Percentiles rank a stretch among this genome's conserved stretches.
These are phyloP conservation scores for Lachnellula occidentalis DNA, from an alignment of 2,329 filamentous ascomycete species.

Conservation along the genomic window DNA sequence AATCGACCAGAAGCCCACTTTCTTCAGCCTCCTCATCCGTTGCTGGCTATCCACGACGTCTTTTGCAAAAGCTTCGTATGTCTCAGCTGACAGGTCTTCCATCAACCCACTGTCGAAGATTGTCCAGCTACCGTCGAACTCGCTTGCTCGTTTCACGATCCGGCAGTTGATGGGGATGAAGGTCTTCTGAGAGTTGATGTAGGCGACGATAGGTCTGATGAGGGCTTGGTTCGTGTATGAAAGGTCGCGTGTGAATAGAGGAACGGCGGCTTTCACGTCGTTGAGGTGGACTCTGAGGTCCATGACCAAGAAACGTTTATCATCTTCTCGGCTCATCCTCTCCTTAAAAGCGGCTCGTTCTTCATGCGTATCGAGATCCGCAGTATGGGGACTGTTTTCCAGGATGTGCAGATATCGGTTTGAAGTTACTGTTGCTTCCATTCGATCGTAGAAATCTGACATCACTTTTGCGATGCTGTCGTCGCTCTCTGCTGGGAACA, in stretches of 20 bases:
- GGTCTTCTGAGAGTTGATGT: slow-evolving; percentile 91
- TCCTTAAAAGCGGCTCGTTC: slow-evolving; percentile 20
- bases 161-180: slow-evolving; percentile 95
- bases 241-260: slow-evolving; percentile 84
- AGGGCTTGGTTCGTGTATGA: slow-evolving; percentile 96
- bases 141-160: slow-evolving; percentile 79
- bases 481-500: slow-evolving; percentile 84
- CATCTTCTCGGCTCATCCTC: slow-evolving; percentile 39
- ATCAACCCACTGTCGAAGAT: slow-evolving; percentile 89
- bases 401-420: slow-evolving; percentile 61
- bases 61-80: slow-evolving; percentile 87
- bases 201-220: slow-evolving; percentile 92
- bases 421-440: slow-evolving; percentile 85
- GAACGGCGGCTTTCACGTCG: slow-evolving; percentile 87
- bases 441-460: slow-evolving; percentile 92
- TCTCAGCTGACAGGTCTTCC: slow-evolving; percentile 89
- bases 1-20: slow-evolving; percentile 94
- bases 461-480: slow-evolving; percentile 90
- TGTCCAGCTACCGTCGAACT: slow-evolving; percentile 96
- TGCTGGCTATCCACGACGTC: slow-evolving; percentile 88
- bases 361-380: slow-evolving; percentile 26
- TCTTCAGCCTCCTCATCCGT: slow-evolving; percentile 80
- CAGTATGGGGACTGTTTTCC: slow-evolving; percentile 39
- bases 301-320: slow-evolving; percentile 81
- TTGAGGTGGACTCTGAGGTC: slow-evolving; percentile 94